phyloP scores from a whole-genome alignment of 2,329 filamentous ascomycete genomes.

The Penicillium freii region DNA sequence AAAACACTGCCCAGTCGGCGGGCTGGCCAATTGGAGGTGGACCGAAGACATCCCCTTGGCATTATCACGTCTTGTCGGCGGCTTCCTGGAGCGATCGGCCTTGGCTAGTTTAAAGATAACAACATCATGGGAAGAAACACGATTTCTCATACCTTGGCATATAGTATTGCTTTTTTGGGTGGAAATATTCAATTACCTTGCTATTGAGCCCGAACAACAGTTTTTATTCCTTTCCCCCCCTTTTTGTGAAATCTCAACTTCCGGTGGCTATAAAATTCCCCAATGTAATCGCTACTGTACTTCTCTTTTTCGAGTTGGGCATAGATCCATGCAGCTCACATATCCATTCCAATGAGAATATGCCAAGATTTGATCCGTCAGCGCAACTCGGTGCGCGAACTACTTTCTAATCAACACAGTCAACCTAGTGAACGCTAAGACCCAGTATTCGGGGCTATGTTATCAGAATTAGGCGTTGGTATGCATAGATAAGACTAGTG shows the following conservation, averaged over 20 bases:
- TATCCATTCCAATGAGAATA: not conserved
- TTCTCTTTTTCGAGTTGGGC: not conserved
- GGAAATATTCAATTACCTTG: not conserved
- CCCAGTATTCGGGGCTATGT: conserved; percentile 17
- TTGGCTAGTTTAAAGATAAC: not conserved
- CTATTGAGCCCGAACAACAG: not conserved
- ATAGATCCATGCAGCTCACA: not conserved
- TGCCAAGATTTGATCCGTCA: conserved; percentile 7
- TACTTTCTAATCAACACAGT: not conserved
- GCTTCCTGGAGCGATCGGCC: not conserved
- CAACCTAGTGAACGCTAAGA: conserved; percentile 3
- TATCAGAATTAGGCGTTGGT: not conserved
- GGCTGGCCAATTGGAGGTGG: not conserved
- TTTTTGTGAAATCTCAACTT: not conserved
- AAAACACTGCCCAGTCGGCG: not conserved
- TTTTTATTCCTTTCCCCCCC: not conserved
- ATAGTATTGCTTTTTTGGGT: conserved; percentile 1
- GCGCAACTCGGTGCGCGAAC: not conserved
- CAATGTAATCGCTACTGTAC: not conserved
- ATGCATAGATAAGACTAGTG: conserved; percentile 11
- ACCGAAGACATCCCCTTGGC: not conserved
- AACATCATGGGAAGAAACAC: not conserved
- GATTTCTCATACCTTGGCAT: conserved; percentile 1
- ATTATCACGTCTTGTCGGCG: not conserved
- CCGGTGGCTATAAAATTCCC: not conserved